Base-by-base conservation (phyloP, 805 yeast species). In the Yarrowia sp. region DNA sequence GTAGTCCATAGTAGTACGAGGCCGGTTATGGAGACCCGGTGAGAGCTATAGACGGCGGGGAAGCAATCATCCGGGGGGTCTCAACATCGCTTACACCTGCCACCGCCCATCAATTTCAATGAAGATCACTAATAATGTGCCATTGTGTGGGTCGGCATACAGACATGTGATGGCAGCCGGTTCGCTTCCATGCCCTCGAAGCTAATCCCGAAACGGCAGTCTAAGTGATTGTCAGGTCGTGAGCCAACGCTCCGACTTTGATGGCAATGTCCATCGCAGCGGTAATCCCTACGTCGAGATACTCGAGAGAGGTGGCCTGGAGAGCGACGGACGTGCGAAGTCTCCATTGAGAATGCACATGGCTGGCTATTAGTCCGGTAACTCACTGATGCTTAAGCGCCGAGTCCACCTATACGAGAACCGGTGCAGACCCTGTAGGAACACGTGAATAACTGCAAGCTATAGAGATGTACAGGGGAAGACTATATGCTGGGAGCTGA, bases 151-250 rank as follows among this genome's bases (percentile, higher is more conserved):
- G 39, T 33, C 55, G 55, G 60, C 60, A 53, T 53, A 12, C 44
- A 14, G 43, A 53, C 60, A 53, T 53, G 60, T 53, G 60, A 53
- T 53, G 60, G 60, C 60, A 53, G 60, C 60, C 36, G 44, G 60
- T 24, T 19, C 42, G n/a, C 19, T 13, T 33, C 17, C 40, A 10
- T 7, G 17, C 40, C 19, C 56, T 12, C 39, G 2, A 24, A 52
- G 58, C 43, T 52, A 52, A 38, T 52, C 58, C 58, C 4, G 2
- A 52, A 39, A 39, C 15, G 36, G 61, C 12, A 55, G 46, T 55
- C 46, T 40, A 55, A 55, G 61, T 39, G 61, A 19, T 55, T 55
- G 24, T 10, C 30, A 24, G 30, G 30, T 24, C 30, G 12, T 9
- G 42, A 34, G 53, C 19, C 38, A 30, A 30, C 53, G 38, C 53